Conservation (phyloP, 1,284 basidiomycete species). For the Fomitopsis betulina region DNA sequence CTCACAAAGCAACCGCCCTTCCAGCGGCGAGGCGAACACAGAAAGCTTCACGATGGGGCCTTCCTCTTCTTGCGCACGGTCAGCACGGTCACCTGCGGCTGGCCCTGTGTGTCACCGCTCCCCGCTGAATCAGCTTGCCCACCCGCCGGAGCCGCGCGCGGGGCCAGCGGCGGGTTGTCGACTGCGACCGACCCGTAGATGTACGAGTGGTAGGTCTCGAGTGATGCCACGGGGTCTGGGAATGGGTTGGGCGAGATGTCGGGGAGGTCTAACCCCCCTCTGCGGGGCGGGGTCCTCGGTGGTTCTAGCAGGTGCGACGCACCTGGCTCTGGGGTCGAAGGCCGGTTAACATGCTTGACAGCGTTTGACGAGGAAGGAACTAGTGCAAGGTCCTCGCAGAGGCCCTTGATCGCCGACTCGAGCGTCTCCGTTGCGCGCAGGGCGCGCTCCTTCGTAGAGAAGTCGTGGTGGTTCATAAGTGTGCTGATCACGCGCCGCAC, state of each 20-base stretch:
- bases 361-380: constrained; percentile 19
- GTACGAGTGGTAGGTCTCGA: constrained; percentile 52
- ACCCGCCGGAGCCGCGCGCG: constrained; percentile 9
- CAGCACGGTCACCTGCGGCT: constrained; percentile 46
- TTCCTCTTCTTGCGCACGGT: constrained; percentile 57
- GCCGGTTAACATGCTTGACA: constrained; percentile 7
- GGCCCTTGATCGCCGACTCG: constrained; percentile 59
- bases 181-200: constrained; percentile 53
- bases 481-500: constrained; percentile 65
- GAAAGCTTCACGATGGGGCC: constrained; percentile 10
- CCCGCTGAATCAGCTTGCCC: constrained; percentile 6
- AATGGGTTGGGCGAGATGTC: constrained; percentile 63
- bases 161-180: constrained; percentile 37
- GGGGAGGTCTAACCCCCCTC: constrained; percentile 27
- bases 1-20: not conserved
- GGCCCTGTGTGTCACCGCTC: constrained; percentile 12
- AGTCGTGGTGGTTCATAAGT: constrained; percentile 73
- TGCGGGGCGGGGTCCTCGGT: constrained; percentile 43
- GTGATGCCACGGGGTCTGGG: constrained; percentile 55
- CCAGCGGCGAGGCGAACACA: not conserved
- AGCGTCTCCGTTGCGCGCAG: constrained; percentile 66
- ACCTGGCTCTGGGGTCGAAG: constrained; percentile 20
- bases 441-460: constrained; percentile 61
- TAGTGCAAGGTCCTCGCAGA: constrained; percentile 58
- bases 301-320: constrained; percentile 17